Conservation (phyloP, 2,329 filamentous ascomycete genomes). For the Apiospora sp. region DNA sequence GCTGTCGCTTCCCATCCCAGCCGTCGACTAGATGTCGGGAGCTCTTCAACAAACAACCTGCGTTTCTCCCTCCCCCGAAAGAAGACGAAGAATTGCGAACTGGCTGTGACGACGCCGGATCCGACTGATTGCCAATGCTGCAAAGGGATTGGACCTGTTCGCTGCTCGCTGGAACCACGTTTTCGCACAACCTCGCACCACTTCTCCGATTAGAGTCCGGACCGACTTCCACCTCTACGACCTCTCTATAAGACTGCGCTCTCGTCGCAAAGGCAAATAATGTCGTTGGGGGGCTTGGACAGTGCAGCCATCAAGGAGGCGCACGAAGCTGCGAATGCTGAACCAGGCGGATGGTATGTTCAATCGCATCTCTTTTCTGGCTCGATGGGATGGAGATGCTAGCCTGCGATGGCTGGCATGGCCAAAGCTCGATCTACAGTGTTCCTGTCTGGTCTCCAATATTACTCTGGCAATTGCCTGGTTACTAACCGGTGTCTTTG, state of each 20-base stretch:
- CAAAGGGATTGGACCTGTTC: neutral
- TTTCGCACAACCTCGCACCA: conserved; percentile 11
- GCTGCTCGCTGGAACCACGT: neutral
- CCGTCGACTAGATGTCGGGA: conserved; percentile 31
- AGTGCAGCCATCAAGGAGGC: conserved; percentile 81
- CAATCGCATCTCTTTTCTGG: conserved; percentile 25
- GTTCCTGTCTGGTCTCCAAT: conserved; percentile 25
- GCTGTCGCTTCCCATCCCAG: conserved; percentile 17
- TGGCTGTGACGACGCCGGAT: neutral
- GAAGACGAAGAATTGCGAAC: neutral
- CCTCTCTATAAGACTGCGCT: neutral
- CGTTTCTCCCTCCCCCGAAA: conserved; percentile 5
- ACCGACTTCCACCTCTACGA: neutral
- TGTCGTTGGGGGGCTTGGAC: conserved; percentile 98
- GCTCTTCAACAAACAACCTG: conserved; percentile 5
- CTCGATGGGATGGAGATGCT: neutral
- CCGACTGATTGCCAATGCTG: conserved; percentile 9
- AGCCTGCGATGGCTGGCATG: conserved; percentile 1
- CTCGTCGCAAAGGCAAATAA: conserved; percentile 47
- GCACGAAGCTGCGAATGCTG: conserved; percentile 78
- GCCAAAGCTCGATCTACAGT: neutral
- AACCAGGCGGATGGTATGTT: conserved; percentile 92
- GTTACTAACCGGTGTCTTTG: conserved; percentile 30
- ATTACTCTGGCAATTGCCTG: conserved; percentile 26
- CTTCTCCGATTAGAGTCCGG: neutral